These are phyloP conservation scores for Trametes punicea DNA, from an alignment of 768 basidiomycete genomes.

Conservation along the genomic window DNA sequence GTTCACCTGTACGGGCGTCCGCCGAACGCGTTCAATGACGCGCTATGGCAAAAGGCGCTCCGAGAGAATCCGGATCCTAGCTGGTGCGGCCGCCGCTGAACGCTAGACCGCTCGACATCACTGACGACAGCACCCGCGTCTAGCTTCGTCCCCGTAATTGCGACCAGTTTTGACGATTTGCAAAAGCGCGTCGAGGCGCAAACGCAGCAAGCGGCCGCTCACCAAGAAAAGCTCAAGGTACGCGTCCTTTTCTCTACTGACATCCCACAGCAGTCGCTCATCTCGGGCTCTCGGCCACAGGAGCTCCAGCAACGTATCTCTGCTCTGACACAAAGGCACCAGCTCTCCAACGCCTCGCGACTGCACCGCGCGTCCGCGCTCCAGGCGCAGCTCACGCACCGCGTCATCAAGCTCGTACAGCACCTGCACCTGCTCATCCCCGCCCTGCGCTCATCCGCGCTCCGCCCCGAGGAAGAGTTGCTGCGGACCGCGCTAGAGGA, in stretches of 20 bases:
- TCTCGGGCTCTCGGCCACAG: constrained; percentile 26
- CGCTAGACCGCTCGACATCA: neutral
- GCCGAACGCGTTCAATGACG: constrained; percentile 65
- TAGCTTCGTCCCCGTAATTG: constrained; percentile 78
- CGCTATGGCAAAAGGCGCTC: constrained; percentile 73
- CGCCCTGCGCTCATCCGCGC: constrained; percentile 65
- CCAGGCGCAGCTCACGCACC: constrained; percentile 69
- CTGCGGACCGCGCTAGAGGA: constrained; percentile 69
- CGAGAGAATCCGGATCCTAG: constrained; percentile 80
- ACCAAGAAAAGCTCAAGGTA: constrained; percentile 65
- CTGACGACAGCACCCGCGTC: neutral
- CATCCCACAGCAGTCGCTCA: neutral
- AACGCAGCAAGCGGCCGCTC: constrained; percentile 57
- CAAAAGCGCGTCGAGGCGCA: constrained; percentile 78
- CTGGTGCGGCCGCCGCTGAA: constrained; percentile 45
- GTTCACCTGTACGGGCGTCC: constrained; percentile 69
- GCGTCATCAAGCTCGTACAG: constrained; percentile 65
- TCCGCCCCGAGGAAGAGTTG: constrained; percentile 78
- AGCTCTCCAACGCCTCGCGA: constrained; percentile 64
- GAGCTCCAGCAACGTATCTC: constrained; percentile 67
- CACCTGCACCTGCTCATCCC: constrained; percentile 81
- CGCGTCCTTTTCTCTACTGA: neutral
- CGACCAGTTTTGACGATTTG: constrained; percentile 78
- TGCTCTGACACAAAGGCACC: constrained; percentile 57
- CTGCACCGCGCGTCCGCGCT: constrained; percentile 57